Evolutionary conservation across 1,284 basidiomycete genomes (phyloP), one percentile per base, ranked within the genome.

Genomic region (Porodaedalea pini): DNA sequence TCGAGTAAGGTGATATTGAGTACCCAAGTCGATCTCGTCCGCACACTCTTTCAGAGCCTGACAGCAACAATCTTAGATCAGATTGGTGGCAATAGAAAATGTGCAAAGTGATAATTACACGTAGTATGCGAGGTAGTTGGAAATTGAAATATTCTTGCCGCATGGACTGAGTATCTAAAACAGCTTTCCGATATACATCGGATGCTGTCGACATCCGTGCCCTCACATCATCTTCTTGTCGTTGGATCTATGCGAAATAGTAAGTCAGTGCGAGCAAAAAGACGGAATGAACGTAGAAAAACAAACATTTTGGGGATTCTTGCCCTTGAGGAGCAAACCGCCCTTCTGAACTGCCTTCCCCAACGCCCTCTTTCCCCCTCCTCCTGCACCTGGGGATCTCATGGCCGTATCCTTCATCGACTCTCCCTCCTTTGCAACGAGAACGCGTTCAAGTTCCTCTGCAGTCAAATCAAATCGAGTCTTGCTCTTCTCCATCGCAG

Each of bases 121-220:
- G 82, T 47, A 99, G 73, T 62, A 98, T 91, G 65, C 94, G 88
- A 44, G 97, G 96, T 45, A 98, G 75, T 68, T 98, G 96, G 67
- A 96, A 90, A 71, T 97, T 96, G 73, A 98, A 99, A 71, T 96
- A 98, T 69, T 99, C 96, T 71, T 98, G 94, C 53, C 95, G 81
- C 72, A 94, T 83, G 2, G 85, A 78, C 71, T 98, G 95, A 8
- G 91, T 92, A 64, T 94, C 92, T 25, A 85, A 82, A n/a, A 98
- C 88, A 10, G 94, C 87, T 72, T 94, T 94, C 58, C 93, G 80
- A 70, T 95, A 98, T 31, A 86, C 82, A 68, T 98, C 96, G 32
- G 91, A 94, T 3, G 91, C 86, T 48, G 77, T 77, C 4, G 91
- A 93, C 77, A 98, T 88, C 62, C 94, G 79, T 27, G 82, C 75